Percentiles rank a stretch among this genome's conserved stretches.
Conservation (phyloP, 192 early-diverging fungal species). For the Powellomyces hirtus region DNA sequence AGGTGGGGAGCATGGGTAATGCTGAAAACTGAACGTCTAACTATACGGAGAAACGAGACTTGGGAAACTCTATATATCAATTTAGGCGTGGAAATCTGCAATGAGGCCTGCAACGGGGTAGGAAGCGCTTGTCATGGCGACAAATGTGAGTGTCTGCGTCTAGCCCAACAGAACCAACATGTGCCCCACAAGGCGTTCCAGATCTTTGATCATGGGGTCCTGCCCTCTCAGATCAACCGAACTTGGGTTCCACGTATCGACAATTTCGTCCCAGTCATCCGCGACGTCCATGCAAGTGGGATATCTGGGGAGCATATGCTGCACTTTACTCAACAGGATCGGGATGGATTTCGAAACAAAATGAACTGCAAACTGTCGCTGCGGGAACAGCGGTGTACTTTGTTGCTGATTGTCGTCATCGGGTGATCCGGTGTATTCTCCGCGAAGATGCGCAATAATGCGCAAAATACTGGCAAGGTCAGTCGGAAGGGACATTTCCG, state of each 20-base stretch:
- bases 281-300: background rate
- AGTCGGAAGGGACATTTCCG: background rate
- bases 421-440: background rate
- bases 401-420: background rate
- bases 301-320: background rate
- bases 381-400: background rate
- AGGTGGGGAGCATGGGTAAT: too few species aligned
- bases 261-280: background rate
- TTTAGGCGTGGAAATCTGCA: too few species aligned
- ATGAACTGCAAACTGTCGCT: background rate
- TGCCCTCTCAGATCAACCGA: background rate
- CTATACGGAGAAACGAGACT: too few species aligned
- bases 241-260: background rate
- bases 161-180: background rate
- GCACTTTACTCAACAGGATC: background rate
- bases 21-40: too few species aligned
- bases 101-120: too few species aligned
- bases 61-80: too few species aligned
- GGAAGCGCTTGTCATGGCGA: too few species aligned
- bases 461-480: background rate
- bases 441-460: slow-evolving; percentile 3
- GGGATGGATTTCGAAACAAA: background rate
- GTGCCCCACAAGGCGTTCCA: background rate
- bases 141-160: too few species aligned
- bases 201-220: background rate